Base-by-base conservation (phyloP, 495 filamentous ascomycete species). In the Podospora australis region DNA sequence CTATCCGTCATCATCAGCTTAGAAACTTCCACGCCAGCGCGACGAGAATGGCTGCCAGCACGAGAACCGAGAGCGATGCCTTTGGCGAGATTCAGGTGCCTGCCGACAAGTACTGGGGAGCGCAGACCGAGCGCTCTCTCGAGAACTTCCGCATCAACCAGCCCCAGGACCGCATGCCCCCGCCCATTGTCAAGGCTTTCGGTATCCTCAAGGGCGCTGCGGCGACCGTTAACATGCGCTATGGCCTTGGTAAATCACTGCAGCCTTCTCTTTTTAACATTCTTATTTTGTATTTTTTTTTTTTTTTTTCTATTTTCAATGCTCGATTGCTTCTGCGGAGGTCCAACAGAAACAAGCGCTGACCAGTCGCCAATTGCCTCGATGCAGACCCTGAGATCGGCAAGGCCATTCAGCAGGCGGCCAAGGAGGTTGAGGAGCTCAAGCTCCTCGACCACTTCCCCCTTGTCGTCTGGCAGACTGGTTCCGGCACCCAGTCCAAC, bases 141-240 rank as follows among this genome's bases (percentile, higher is more conserved):
- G 84, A 84, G 63, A 98, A 98, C 75, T 98, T 98, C 77, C 83
- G 84, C 63, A 97, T 98, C 80, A 97, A 97, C 70, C 92, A 98
- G 73, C 92, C 94, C 50, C 87, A 94, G 67, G 92, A 98, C 65
- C 89, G 92, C 63, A 97, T 98, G 91, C 94, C 92, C 39, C 85
- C 88, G 50, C 85, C 90, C 1, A 83, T 98, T 50, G 73, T 98
- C 53, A 82, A 79, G 68, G 92, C 92, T 14, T 98, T 98, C 63
- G 94, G 92, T 67, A 92, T 98, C 63, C 78, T 98, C 38, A 98
- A 98, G 78, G 90, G 90, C 56, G 92, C 92, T 47, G 94, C 92
- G 23, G 92, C 94, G 30, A 88, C 82, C 8, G 94, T 98, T 49
- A 98, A 98, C 72, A 91, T 95, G 84, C 80, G 82, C 63, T 95